Evolutionary conservation across 441 rosid species (phyloP).

Genomic region (Daphne laureola): DNA sequence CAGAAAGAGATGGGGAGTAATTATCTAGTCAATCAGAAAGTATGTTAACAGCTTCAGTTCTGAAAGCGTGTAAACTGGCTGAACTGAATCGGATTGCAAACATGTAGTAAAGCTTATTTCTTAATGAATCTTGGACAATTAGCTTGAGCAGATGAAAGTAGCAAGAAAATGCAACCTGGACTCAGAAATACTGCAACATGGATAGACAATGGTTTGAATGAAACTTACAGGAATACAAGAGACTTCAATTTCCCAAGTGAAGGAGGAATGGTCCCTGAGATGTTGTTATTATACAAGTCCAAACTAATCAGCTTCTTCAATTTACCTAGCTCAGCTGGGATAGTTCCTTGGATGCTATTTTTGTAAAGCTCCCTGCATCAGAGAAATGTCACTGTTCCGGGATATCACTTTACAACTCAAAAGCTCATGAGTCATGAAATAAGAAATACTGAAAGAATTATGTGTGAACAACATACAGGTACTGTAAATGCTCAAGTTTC

Average conservation of each 20-base stretch:
- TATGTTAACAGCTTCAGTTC: no score
- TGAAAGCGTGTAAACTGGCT: no score
- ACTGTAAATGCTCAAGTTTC: slow-evolving; percentile 78
- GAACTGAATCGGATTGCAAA: no score
- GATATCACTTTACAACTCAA: slow-evolving; percentile 1
- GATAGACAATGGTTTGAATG: background rate
- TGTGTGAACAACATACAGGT: slow-evolving; percentile 49
- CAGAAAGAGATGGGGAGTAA: no score
- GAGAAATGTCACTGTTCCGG: background rate
- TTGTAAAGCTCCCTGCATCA: slow-evolving; percentile 81
- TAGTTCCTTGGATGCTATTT: slow-evolving; percentile 76
- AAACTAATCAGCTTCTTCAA: slow-evolving; percentile 84
- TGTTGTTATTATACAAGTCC: slow-evolving; percentile 86
- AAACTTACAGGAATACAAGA: slow-evolving; percentile 84
- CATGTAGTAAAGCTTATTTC: no score
- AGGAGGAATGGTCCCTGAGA: slow-evolving; percentile 67
- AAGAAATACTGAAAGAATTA: background rate
- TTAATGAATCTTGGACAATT: no score
- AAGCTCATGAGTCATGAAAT: slow-evolving; percentile 4
- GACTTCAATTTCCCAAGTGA: slow-evolving; percentile 76
- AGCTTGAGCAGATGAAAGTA: no score
- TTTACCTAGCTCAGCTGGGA: slow-evolving; percentile 74
- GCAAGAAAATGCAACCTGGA: no score
- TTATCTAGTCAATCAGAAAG: no score
- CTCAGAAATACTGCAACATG: no score